These are phyloP conservation scores for Isabelozyma gotoi DNA, from an alignment of 805 yeast genomes.

Conservation along the genomic window DNA sequence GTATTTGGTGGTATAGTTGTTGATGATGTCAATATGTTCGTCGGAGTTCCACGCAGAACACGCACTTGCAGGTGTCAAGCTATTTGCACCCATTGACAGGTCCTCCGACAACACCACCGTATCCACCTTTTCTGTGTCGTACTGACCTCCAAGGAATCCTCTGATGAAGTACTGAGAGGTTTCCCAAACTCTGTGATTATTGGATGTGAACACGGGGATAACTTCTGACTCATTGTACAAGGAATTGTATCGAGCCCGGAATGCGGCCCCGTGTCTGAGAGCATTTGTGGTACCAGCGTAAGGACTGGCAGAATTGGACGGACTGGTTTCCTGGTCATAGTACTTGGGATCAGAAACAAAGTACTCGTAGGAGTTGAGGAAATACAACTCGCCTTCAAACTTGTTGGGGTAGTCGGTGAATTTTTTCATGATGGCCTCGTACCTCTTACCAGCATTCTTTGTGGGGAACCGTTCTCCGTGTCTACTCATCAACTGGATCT, in stretches of 20 bases:
- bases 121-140: constrained; percentile 18
- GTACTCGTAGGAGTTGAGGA: constrained; percentile 39
- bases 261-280: constrained; percentile 19
- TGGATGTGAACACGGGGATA: constrained; percentile 20
- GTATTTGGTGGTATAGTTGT: constrained; percentile 33
- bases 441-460: constrained; percentile 22
- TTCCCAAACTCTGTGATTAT: constrained; percentile 18
- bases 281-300: constrained; percentile 22
- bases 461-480: constrained; percentile 74
- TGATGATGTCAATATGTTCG: constrained; percentile 12
- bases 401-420: constrained; percentile 21
- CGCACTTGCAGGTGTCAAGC: constrained; percentile 26
- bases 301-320: constrained; percentile 18
- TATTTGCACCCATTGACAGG: constrained; percentile 20
- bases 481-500: constrained; percentile 69
- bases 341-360: constrained; percentile 13
- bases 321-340: constrained; percentile 23
- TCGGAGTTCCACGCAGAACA: constrained; percentile 16
- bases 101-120: constrained; percentile 19
- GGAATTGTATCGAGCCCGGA: constrained; percentile 17
- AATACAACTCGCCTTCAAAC: constrained; percentile 45
- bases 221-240: constrained; percentile 12
- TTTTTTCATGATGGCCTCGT: constrained; percentile 25
- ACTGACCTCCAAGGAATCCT: constrained; percentile 22
- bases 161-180: constrained; percentile 21